Evolutionary conservation across 1,284 basidiomycete genomes (phyloP).

Genomic region (Salmacisia buchloeana): DNA sequence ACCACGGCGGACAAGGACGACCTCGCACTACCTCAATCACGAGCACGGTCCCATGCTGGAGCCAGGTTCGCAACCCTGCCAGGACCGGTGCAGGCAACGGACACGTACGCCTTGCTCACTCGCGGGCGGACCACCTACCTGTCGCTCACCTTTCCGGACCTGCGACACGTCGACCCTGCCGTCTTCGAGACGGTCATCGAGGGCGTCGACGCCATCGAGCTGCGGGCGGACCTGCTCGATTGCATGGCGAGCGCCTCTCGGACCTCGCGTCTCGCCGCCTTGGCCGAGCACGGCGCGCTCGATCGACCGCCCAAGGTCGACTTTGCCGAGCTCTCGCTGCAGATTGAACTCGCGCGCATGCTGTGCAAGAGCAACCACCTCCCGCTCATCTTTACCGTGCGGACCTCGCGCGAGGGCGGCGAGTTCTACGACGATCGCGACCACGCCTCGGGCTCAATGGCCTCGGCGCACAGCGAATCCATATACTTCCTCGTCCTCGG

Average conservation of each 20-base stretch:
- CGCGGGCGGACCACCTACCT: slow-evolving; percentile 12
- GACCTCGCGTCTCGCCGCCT: not conserved
- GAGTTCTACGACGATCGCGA: slow-evolving; percentile 16
- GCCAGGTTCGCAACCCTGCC: slow-evolving; percentile 7
- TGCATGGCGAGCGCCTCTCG: slow-evolving; percentile 10
- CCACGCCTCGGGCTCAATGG: slow-evolving; percentile 1
- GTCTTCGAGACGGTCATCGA: slow-evolving; percentile 10
- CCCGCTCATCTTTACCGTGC: slow-evolving; percentile 16
- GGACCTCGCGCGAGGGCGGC: slow-evolving; percentile 17
- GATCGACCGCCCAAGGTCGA: slow-evolving; percentile 7
- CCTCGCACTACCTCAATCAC: not conserved
- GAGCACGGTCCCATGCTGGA: not conserved
- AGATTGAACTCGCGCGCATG: slow-evolving; percentile 10
- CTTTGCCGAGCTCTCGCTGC: slow-evolving; percentile 14
- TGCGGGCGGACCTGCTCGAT: slow-evolving; percentile 18
- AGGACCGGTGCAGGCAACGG: slow-evolving; percentile 10
- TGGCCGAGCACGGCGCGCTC: not conserved
- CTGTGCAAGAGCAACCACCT: slow-evolving; percentile 3
- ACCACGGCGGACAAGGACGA: not conserved
- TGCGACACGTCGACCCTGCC: slow-evolving; percentile 7
- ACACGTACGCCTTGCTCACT: slow-evolving; percentile 11
- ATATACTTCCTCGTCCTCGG: slow-evolving; percentile 14
- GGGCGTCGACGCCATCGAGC: slow-evolving; percentile 20
- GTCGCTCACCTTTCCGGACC: slow-evolving; percentile 17
- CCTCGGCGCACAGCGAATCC: slow-evolving; percentile 13